Base-by-base conservation (phyloP, 306 rosid species). In the Gastrolobium bilobum region DNA sequence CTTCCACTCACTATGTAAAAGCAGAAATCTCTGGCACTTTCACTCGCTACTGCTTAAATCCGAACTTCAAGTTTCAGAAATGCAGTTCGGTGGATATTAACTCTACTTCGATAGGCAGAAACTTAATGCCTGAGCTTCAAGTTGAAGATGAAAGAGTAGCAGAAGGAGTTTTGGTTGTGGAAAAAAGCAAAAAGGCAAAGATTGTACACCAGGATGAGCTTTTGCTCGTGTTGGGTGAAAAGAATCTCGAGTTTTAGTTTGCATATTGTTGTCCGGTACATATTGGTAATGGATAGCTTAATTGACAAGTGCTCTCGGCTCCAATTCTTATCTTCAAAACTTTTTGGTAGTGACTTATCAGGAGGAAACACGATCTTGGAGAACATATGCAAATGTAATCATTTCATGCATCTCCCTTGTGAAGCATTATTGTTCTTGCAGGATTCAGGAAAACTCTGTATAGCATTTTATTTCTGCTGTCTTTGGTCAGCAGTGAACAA, bases 131-230 rank as follows among this genome's bases (percentile, higher is more conserved):
- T 0, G 73, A 61, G 83, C 78, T 90, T 77, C 86, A 83, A 81
- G 91, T 90, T 57, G 82, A 54, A 30, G 96, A 95, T 60, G 91
- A 95, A 81, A 88, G 98, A 86, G 90, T 84, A 72, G 87, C 69
- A 7, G 90, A 88, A 80, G 99, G 95, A 44, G 73, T 92, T 76
- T 79, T 91, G 79, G 89, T 87, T 4, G 44, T 86, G 86, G 96
- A 90, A 71, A 85, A 81, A 38, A 84, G 73, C 60, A 80, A 86
- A 82, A 86, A 78, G 72, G 79, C 92, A 46, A 90, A 86, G 86
- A 62, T 88, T 48, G 68, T 91, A 37, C 91, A 87, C 84, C 87
- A 81, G 79, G 92, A 92, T 42, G 99, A 92, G 81, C 87, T 94
- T 81, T 77, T 82, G 80, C 80, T 53, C 60, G 71, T 80, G 86